Evolutionary conservation across 225 moss, liverwort and hornwort genomes (phyloP).

Genomic region (Climacium dendroides): DNA sequence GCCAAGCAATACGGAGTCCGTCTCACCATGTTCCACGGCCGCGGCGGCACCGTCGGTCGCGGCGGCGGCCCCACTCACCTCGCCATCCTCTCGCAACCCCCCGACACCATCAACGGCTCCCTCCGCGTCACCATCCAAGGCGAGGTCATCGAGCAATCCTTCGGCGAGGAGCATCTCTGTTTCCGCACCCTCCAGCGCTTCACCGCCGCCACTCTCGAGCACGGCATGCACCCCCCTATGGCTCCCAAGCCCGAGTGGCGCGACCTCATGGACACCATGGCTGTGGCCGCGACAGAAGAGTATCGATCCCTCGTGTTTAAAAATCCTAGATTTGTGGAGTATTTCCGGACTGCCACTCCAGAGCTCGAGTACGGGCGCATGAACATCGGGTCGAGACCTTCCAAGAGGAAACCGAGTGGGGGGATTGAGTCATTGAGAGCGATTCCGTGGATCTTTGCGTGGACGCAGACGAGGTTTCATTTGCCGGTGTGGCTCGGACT

Average conservation of each 20-base stretch:
- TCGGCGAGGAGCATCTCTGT: conserved; percentile 93
- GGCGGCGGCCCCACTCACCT: conserved; percentile 94
- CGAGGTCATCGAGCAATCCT: conserved; percentile 92
- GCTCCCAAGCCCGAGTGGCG: conserved; percentile 79
- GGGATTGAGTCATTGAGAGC: conserved; percentile 46
- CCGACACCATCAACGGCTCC: conserved; percentile 95
- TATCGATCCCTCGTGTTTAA: conserved; percentile 76
- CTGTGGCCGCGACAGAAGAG: conserved; percentile 65
- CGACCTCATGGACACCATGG: conserved; percentile 77
- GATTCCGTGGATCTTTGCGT: conserved; percentile 52
- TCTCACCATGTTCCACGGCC: conserved; percentile 90
- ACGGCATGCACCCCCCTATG: conserved; percentile 88
- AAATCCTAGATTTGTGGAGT: conserved; percentile 73
- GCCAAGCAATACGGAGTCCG: conserved; percentile 74
- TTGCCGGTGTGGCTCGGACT: conserved; percentile 48
- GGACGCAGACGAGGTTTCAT: conserved; percentile 54
- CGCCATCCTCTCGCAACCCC: conserved; percentile 90
- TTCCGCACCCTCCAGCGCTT: conserved; percentile 88
- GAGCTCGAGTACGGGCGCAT: conserved; percentile 51
- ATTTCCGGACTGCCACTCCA: conserved; percentile 56
- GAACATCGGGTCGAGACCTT: conserved; percentile 50
- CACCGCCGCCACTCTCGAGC: conserved; percentile 88
- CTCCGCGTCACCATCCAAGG: conserved; percentile 92
- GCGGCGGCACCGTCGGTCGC: conserved; percentile 91
- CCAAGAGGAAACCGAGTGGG: conserved; percentile 39